Base-by-base conservation (phyloP, 371 early-diverging fungal genomes). In the Circinella umbellata region DNA sequence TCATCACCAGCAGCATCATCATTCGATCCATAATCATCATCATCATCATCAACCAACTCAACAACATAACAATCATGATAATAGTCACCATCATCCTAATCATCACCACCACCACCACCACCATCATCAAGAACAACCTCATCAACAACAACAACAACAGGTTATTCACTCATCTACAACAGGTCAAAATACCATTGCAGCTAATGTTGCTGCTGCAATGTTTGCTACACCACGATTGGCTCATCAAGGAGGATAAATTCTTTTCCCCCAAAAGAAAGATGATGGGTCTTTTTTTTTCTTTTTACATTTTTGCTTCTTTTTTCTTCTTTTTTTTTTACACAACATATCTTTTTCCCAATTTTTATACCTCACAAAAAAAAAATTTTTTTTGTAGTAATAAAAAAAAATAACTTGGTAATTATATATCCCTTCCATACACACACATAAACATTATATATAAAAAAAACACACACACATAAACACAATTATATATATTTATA, bases 161-260 rank as follows among this genome's bases (percentile, higher is more conserved):
- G 9, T 42, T 42, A 60, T 13, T 27, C 34, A 60, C 27, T 27
- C 60, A 60, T 34, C 60, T 15, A 60, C 34, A 15, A 60, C 34
- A 15, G 42, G 42, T 42, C 60, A 36, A 15, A 60, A 20, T 60
- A 36, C 36, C 17, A 14, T 20, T 3, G 35, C 64, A 48, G 64
- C 64, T 42, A 42, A 42, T 42, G 42, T 42, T 42, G 42, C 42
- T 42, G 42, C 42, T 42, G 42, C 42, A 4, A 63, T 63, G 46
- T 63, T 63, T 63, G 27, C 64, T 27, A 35, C 64, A 8, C 47
- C 64, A 48, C 64, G 64, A 42, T 9, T 42, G 42, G 42, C 39
- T 27, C 49, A 42, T 15, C 46, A 36, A 7, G 48, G 49, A 36
- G 61, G 39, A 61, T 61, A 61, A 42, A 27, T 27, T 27, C 2